These are phyloP conservation scores for Cylindrodendrum hubeiense DNA, from an alignment of 2,329 filamentous ascomycete genomes.

Conservation along the genomic window DNA sequence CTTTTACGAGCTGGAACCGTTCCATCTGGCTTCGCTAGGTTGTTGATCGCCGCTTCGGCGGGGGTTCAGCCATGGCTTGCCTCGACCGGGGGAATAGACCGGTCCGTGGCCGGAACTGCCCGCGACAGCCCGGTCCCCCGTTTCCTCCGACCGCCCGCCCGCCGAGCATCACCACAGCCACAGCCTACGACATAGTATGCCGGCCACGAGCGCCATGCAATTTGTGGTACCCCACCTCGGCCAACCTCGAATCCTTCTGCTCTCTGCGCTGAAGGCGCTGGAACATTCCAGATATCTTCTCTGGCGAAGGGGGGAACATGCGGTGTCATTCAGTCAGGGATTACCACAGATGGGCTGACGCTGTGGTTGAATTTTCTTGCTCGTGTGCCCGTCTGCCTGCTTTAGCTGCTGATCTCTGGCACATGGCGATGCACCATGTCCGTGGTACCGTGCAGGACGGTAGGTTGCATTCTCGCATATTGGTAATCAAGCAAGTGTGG, in stretches of 20 bases:
- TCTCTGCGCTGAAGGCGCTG: slow-evolving; percentile 32
- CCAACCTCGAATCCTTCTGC: background rate
- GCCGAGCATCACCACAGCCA: background rate
- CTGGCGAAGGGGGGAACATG: background rate
- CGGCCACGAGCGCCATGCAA: background rate
- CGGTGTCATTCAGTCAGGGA: background rate
- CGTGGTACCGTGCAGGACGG: too few relatives aligned
- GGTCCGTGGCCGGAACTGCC: slow-evolving; percentile 19
- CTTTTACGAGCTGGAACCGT: background rate
- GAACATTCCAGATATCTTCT: slow-evolving; percentile 37
- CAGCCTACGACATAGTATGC: background rate
- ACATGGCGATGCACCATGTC: slow-evolving; percentile 8
- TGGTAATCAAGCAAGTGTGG: slow-evolving; percentile 34
- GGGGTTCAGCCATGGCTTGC: background rate
- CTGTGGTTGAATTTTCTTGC: background rate
- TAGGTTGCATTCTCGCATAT: slow-evolving; percentile 31
- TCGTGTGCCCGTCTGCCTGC: background rate
- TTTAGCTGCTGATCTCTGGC: slow-evolving; percentile 34
- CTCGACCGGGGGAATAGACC: slow-evolving; percentile 14
- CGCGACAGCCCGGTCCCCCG: background rate
- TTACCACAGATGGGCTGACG: background rate
- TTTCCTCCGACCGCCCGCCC: background rate
- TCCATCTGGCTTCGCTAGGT: background rate
- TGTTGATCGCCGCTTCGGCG: background rate
- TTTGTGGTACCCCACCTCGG: background rate